phyloP scores from a whole-genome alignment of 108 stramenopile genomes.

The Tribonema minus region DNA sequence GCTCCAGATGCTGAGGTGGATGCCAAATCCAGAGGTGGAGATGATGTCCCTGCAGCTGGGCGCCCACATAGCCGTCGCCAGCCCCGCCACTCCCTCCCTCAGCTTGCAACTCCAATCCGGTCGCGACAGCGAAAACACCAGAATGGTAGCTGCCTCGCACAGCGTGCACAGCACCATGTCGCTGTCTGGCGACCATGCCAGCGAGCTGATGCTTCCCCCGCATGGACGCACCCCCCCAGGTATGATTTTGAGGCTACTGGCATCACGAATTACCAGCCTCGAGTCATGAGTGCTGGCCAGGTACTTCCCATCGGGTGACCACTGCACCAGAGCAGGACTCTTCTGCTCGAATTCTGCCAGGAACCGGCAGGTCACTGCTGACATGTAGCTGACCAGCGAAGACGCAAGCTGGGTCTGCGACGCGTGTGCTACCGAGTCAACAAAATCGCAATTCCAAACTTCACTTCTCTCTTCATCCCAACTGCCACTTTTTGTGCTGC shows the following conservation, averaged over 20 bases:
- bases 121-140: constrained; percentile 12
- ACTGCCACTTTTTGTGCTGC: too few species aligned
- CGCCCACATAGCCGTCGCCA: constrained; percentile 19
- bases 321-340: constrained; percentile 16
- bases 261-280: constrained; percentile 12
- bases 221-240: constrained; percentile 21
- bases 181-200: constrained; percentile 21
- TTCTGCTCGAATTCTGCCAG: too few species aligned
- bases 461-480: too few species aligned
- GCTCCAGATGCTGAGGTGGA: constrained; percentile 40
- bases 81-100: constrained; percentile 31
- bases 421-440: too few species aligned
- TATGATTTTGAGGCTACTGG: constrained; percentile 5
- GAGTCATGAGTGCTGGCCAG: constrained; percentile 2
- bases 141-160: constrained; percentile 13
- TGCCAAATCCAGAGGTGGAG: constrained; percentile 18
- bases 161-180: constrained; percentile 27
- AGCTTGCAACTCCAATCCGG: constrained; percentile 25
- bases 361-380: too few species aligned
- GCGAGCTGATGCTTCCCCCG: constrained; percentile 9
- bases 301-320: constrained; percentile 24
- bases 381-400: too few species aligned
- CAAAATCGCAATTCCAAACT: too few species aligned
- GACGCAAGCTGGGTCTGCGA: too few species aligned
- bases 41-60: constrained; percentile 22